These are phyloP conservation scores for Sutorius australiensis DNA, from an alignment of 768 basidiomycete species.

Conservation along the genomic window DNA sequence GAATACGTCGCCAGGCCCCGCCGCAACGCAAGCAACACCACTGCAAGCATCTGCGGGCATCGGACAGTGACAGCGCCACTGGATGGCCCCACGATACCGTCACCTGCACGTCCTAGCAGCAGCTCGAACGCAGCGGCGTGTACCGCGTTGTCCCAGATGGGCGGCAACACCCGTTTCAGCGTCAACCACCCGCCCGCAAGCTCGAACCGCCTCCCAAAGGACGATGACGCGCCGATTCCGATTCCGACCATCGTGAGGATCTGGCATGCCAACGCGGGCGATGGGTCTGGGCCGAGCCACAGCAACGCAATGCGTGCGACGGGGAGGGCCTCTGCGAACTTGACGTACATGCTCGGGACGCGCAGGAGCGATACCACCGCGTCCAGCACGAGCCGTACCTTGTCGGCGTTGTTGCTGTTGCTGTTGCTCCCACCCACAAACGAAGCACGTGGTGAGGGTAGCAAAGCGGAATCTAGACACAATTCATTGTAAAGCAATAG, in stretches of 20 bases:
- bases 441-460: constrained; percentile 15
- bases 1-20: constrained; percentile 43
- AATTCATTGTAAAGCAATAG: too few species aligned
- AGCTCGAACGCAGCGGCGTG: constrained; percentile 68
- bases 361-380: constrained; percentile 61
- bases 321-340: constrained; percentile 72
- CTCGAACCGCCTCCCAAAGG: constrained; percentile 81
- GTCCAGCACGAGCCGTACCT: constrained; percentile 65
- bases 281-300: constrained; percentile 74
- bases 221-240: constrained; percentile 49
- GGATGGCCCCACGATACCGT: background rate
- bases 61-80: constrained; percentile 32
- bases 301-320: constrained; percentile 75
- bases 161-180: constrained; percentile 63
- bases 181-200: constrained; percentile 80
- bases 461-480: background rate
- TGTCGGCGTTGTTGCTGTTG: constrained; percentile 38
- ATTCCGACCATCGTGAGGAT: constrained; percentile 58
- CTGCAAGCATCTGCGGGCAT: constrained; percentile 69
- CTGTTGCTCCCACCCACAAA: constrained; percentile 22
- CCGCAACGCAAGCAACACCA: constrained; percentile 67
- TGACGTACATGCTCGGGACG: constrained; percentile 54
- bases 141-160: constrained; percentile 63
- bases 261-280: constrained; percentile 52
- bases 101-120: constrained; percentile 48